phyloP scores from a whole-genome alignment of 148 eudicot species.

The Selenicereus undatus region DNA sequence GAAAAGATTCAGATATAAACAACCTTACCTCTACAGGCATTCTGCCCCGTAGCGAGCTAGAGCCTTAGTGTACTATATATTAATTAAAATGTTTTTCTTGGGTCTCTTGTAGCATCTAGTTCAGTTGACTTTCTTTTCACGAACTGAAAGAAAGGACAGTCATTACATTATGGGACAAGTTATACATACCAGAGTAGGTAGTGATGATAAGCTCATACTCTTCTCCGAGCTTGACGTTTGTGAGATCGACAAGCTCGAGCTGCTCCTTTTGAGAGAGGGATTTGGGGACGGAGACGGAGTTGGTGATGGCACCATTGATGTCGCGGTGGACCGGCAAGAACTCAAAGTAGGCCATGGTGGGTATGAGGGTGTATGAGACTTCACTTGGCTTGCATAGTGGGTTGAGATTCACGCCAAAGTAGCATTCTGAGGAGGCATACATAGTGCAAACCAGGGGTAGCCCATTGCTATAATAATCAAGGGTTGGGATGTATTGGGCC shows the following conservation, averaged over 20 bases:
- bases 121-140: no score
- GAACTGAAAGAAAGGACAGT: no score
- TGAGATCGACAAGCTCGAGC: slow-evolving; percentile 55
- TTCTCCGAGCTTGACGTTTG: slow-evolving; percentile 64
- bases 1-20: no score
- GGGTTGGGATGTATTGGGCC: slow-evolving; percentile 20
- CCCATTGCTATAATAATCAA: slow-evolving; percentile 23
- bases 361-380: slow-evolving; percentile 16
- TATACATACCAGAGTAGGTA: slow-evolving; percentile 58
- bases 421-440: slow-evolving; percentile 24
- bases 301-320: slow-evolving; percentile 13
- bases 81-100: no score
- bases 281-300: slow-evolving; percentile 28
- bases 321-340: slow-evolving; percentile 11
- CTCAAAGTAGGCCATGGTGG: slow-evolving; percentile 25
- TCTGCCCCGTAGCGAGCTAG: no score
- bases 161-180: no score
- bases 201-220: slow-evolving; percentile 81
- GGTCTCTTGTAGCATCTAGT: no score
- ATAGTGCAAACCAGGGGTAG: slow-evolving; percentile 16
- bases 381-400: slow-evolving; percentile 16
- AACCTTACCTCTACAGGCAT: no score
- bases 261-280: slow-evolving; percentile 59
- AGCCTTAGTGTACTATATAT: no score
- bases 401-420: slow-evolving; percentile 20